Evolutionary conservation across 2,329 filamentous ascomycete genomes (phyloP).

Genomic region (Ceratocystis diversiconidia): DNA sequence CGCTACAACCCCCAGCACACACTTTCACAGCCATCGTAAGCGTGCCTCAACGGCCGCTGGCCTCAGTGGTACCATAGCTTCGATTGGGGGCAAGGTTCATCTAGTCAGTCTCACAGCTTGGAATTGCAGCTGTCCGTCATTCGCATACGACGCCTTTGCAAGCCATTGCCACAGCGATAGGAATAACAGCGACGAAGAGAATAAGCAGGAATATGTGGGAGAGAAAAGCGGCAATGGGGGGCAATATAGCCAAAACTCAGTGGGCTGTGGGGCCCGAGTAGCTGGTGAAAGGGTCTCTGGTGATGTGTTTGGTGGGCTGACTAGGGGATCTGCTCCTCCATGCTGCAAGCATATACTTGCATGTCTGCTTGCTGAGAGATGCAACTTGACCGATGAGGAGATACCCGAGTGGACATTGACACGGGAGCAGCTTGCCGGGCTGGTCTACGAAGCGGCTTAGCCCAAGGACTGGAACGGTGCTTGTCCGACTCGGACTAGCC

Average conservation of each 20-base stretch:
- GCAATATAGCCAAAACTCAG: neutral
- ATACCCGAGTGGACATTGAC: slow-evolving; percentile 41
- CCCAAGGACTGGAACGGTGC: too few relatives aligned
- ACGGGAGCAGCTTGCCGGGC: slow-evolving; percentile 58
- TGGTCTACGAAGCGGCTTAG: slow-evolving; percentile 34
- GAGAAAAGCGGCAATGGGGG: slow-evolving; percentile 21
- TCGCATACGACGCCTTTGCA: slow-evolving; percentile 57
- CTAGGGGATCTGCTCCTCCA: slow-evolving; percentile 29
- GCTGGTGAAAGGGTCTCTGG: neutral
- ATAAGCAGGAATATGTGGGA: neutral
- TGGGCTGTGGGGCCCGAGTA: neutral
- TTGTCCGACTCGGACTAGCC: too few relatives aligned
- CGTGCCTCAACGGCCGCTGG: neutral
- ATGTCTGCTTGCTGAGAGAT: slow-evolving; percentile 58
- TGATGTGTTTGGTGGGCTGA: slow-evolving; percentile 36
- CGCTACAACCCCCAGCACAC: neutral
- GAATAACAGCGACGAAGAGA: neutral
- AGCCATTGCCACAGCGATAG: neutral
- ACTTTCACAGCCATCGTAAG: neutral
- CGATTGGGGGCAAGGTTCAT: slow-evolving; percentile 32
- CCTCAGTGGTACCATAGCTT: slow-evolving; percentile 14
- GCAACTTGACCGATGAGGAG: slow-evolving; percentile 25
- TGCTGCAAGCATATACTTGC: slow-evolving; percentile 85
- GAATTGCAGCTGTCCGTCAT: slow-evolving; percentile 83
- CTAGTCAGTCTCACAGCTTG: slow-evolving; percentile 60